Evolutionary conservation across 345 rosid genomes (phyloP).

Genomic region (Microthlaspi erraticum): DNA sequence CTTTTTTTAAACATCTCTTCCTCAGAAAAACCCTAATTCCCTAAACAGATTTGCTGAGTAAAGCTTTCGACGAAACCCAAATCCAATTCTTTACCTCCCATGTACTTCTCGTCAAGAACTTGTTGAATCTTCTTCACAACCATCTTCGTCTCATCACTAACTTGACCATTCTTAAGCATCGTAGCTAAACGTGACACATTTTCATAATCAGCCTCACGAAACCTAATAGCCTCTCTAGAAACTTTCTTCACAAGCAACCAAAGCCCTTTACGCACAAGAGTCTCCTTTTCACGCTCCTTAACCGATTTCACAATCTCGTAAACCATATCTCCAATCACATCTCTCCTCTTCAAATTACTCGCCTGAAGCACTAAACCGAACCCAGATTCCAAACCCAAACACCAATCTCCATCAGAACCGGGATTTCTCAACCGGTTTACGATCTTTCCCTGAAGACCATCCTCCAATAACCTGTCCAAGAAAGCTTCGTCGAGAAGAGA

Average conservation of each 20-base stretch:
- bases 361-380: conserved; percentile 34
- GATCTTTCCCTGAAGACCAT: neutral
- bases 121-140: conserved; percentile 4
- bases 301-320: conserved; percentile 28
- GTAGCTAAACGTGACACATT: conserved; percentile 29
- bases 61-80: neutral
- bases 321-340: conserved; percentile 21
- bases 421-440: neutral
- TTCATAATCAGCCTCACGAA: conserved; percentile 30
- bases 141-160: conserved; percentile 4
- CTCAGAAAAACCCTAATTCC: too few relatives aligned
- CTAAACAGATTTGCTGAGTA: too few relatives aligned
- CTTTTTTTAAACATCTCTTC: too few relatives aligned
- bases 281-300: conserved; percentile 1
- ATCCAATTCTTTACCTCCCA: conserved; percentile 10
- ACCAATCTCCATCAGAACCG: conserved; percentile 29
- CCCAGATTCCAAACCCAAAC: conserved; percentile 34
- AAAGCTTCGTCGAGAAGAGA: conserved; percentile 25
- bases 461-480: conserved; percentile 9
- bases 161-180: conserved; percentile 23
- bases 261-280: conserved; percentile 32
- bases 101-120: conserved; percentile 35
- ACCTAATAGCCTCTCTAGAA: conserved; percentile 35
- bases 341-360: neutral
- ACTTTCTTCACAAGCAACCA: conserved; percentile 23